Percentiles rank a stretch among this genome's conserved stretches.
Conservation (phyloP, 331 rosid genomes). For the Acacia pycnantha region DNA sequence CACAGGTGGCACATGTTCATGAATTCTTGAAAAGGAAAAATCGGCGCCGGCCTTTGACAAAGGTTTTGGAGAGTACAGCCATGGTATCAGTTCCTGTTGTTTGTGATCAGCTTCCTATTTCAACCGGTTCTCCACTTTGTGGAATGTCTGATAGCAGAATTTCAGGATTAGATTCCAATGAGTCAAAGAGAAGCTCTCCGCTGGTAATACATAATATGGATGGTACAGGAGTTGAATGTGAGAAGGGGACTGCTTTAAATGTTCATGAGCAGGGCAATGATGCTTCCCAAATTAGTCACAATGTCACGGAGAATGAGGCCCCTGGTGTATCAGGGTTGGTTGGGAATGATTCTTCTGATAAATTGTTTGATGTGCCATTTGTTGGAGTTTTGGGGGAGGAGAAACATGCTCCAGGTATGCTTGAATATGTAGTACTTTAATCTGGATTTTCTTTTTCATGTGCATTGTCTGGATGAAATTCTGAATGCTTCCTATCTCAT, state of each 20-base stretch:
- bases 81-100: conserved; percentile 61
- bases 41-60: conserved; percentile 65
- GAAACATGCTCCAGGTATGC: conserved; percentile 51
- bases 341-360: conserved; percentile 42
- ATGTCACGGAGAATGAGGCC: conserved; percentile 47
- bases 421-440: not conserved
- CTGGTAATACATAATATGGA: conserved; percentile 29
- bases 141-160: conserved; percentile 45
- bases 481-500: not conserved
- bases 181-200: conserved; percentile 36
- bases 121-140: conserved; percentile 42
- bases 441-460: not conserved
- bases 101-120: conserved; percentile 51
- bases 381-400: conserved; percentile 50
- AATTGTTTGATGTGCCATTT: conserved; percentile 49
- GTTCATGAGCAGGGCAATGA: conserved; percentile 36
- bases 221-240: conserved; percentile 41
- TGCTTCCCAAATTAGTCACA: conserved; percentile 33
- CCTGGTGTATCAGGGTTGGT: conserved; percentile 37
- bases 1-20: conserved; percentile 53
- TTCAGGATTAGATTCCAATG: conserved; percentile 45
- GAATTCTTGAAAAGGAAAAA: conserved; percentile 63
- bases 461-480: not conserved
- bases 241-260: conserved; percentile 45
- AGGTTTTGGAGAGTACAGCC: conserved; percentile 73